These are phyloP conservation scores for Lactarius sanguifluus DNA, from an alignment of 768 basidiomycete species.

Conservation along the genomic window DNA sequence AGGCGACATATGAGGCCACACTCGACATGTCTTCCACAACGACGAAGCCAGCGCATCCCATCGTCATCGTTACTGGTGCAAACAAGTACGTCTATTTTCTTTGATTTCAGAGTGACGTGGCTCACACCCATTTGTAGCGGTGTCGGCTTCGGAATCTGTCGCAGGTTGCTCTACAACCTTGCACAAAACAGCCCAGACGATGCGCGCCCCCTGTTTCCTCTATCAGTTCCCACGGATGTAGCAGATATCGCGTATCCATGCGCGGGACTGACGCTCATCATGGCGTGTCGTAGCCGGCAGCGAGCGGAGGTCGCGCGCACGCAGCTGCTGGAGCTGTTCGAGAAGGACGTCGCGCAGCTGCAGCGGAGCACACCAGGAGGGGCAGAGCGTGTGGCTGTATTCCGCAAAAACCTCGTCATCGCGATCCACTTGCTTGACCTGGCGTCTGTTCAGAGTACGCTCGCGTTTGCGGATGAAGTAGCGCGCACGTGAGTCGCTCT, in stretches of 20 bases:
- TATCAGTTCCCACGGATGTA: slow-evolving; percentile 29
- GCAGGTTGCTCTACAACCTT: slow-evolving; percentile 70
- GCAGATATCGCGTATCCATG: slow-evolving; percentile 36
- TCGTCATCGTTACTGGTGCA: slow-evolving; percentile 40
- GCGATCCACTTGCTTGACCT: slow-evolving; percentile 67
- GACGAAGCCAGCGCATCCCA: slow-evolving; percentile 28
- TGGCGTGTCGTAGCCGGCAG: slow-evolving; percentile 73
- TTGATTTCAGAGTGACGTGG: neutral
- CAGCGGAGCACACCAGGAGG: slow-evolving; percentile 38
- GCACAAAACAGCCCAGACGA: slow-evolving; percentile 52
- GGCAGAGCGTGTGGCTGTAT: slow-evolving; percentile 54
- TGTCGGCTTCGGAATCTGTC: slow-evolving; percentile 80
- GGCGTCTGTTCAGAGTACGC: slow-evolving; percentile 55
- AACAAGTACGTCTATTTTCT: slow-evolving; percentile 35
- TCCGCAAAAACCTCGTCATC: slow-evolving; percentile 59
- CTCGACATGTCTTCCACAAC: slow-evolving; percentile 3
- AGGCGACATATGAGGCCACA: no score
- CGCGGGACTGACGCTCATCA: slow-evolving; percentile 66
- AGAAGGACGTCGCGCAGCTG: slow-evolving; percentile 49
- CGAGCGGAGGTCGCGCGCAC: slow-evolving; percentile 61
- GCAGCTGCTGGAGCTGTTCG: slow-evolving; percentile 54
- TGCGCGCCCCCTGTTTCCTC: slow-evolving; percentile 46
- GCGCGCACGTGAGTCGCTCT: slow-evolving; percentile 47
- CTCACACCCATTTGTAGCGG: slow-evolving; percentile 49
- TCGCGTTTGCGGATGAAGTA: slow-evolving; percentile 59